These are phyloP conservation scores for Clavispora carvajalis DNA, from an alignment of 805 yeast genomes.

Conservation along the genomic window DNA sequence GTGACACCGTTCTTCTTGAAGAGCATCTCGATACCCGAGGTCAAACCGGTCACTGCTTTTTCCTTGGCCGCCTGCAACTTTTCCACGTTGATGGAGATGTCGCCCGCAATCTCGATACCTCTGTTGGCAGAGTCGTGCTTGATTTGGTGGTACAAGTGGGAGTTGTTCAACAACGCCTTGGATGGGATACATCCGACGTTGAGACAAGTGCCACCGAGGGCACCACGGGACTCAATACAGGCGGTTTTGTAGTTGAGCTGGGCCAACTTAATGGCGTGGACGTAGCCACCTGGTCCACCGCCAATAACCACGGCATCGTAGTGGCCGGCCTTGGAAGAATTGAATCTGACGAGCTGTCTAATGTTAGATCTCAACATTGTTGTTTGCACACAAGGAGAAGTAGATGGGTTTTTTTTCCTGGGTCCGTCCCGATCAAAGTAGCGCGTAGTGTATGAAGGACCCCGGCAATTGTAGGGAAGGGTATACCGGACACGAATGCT, in stretches of 20 bases:
- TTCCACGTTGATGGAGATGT: constrained; percentile 67
- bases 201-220: constrained; percentile 96
- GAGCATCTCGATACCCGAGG: constrained; percentile 90
- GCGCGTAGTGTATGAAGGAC: constrained; percentile 1
- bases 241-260: constrained; percentile 93
- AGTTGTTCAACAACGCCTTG: constrained; percentile 89
- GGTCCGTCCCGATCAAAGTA: background rate
- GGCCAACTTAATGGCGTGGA: constrained; percentile 98
- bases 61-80: constrained; percentile 91
- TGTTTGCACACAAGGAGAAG: background rate
- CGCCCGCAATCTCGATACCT: constrained; percentile 81
- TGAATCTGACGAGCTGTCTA: constrained; percentile 35
- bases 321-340: constrained; percentile 43
- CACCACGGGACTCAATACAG: constrained; percentile 95
- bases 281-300: constrained; percentile 99
- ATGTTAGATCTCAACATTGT: constrained; percentile 20
- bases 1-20: constrained; percentile 94
- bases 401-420: constrained; percentile 3
- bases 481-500: constrained; percentile 5
- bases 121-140: constrained; percentile 76
- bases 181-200: constrained; percentile 99
- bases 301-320: constrained; percentile 95
- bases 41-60: constrained; percentile 79
- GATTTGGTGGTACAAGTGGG: constrained; percentile 87
- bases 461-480: constrained; percentile 1